Percentiles rank a stretch among this genome's conserved stretches.
These are phyloP conservation scores for Nicotiana sylvestris DNA, from an alignment of 257 asterid species.

Conservation along the genomic window DNA sequence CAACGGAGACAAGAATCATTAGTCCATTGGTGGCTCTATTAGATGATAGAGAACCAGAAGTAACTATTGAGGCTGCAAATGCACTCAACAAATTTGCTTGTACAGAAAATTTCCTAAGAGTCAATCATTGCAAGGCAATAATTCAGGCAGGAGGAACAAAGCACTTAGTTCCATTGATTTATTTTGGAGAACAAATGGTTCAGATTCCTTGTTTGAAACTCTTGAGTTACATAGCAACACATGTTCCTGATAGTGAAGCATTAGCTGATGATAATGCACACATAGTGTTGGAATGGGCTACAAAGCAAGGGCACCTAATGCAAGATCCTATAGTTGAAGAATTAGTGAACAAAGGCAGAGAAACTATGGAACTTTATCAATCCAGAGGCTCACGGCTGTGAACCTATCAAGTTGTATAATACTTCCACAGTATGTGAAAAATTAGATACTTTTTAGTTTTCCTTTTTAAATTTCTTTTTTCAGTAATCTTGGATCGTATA, in stretches of 20 bases:
- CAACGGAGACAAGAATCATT: slow-evolving; percentile 22
- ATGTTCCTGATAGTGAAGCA: slow-evolving; percentile 17
- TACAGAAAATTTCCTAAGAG: slow-evolving; percentile 8
- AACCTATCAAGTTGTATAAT: background rate
- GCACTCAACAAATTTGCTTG: slow-evolving; percentile 16
- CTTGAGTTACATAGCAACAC: slow-evolving; percentile 15
- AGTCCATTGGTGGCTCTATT: slow-evolving; percentile 6
- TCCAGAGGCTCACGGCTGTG: slow-evolving; percentile 20
- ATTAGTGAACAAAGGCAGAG: slow-evolving; percentile 15
- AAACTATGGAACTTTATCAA: slow-evolving; percentile 20
- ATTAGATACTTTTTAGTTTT: background rate
- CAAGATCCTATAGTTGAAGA: slow-evolving; percentile 13
- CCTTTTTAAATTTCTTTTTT: background rate
- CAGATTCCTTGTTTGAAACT: slow-evolving; percentile 13
- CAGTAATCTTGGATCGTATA: background rate
- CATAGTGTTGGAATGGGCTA: slow-evolving; percentile 17
- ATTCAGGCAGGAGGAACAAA: slow-evolving; percentile 16
- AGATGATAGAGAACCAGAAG: slow-evolving; percentile 18
- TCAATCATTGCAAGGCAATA: slow-evolving; percentile 18
- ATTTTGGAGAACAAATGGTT: slow-evolving; percentile 17
- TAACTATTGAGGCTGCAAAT: slow-evolving; percentile 13
- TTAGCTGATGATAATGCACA: slow-evolving; percentile 11
- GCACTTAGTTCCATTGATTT: slow-evolving; percentile 12
- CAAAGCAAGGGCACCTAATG: slow-evolving; percentile 15
- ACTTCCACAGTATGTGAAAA: background rate